Evolutionary conservation across 306 rosid genomes (phyloP).

Genomic region (Ammopiptanthus mongolicus): DNA sequence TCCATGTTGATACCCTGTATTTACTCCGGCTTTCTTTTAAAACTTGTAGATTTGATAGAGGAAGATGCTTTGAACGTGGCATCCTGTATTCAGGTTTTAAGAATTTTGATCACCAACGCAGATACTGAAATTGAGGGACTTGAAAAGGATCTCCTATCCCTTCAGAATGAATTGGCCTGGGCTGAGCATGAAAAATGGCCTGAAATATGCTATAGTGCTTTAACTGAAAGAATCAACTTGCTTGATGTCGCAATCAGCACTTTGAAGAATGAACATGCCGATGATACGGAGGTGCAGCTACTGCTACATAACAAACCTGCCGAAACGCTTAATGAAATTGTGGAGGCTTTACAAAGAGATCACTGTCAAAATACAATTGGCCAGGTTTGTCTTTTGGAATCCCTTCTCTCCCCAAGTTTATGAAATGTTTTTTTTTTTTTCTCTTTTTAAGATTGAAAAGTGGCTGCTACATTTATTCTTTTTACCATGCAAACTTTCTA

Average conservation of each 20-base stretch:
- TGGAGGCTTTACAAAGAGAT: conserved; percentile 37
- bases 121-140: conserved; percentile 63
- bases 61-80: conserved; percentile 57
- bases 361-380: conserved; percentile 26
- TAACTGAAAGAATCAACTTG: conserved; percentile 45
- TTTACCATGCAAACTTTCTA: not conserved
- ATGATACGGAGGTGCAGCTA: conserved; percentile 29
- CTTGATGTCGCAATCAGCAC: conserved; percentile 37
- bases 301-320: conserved; percentile 39
- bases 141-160: conserved; percentile 45
- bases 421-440: not conserved
- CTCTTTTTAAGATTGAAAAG: not conserved
- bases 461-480: not conserved
- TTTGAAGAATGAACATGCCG: conserved; percentile 33
- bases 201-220: conserved; percentile 41
- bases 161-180: conserved; percentile 48
- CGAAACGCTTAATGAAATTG: conserved; percentile 46
- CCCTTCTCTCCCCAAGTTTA: not conserved
- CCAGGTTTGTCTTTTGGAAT: conserved; percentile 47
- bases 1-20: not conserved
- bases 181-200: conserved; percentile 44
- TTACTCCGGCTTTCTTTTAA: not conserved
- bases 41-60: conserved; percentile 52
- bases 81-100: conserved; percentile 53
- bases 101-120: conserved; percentile 44